phyloP scores from a whole-genome alignment of 495 filamentous ascomycete genomes.

The Rhypophila decipiens region DNA sequence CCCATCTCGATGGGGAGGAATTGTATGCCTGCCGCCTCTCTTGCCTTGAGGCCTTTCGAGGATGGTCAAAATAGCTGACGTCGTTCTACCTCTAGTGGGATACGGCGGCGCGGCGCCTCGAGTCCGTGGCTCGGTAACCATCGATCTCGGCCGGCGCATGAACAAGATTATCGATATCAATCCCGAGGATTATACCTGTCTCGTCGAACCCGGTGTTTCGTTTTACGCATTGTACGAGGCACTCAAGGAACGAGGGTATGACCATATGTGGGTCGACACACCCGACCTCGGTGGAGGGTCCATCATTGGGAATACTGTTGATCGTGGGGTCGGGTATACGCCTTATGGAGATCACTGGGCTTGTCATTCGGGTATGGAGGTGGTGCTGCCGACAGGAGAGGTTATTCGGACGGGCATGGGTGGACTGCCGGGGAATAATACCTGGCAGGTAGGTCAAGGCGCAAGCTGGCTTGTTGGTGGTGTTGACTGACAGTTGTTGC shows the following conservation, averaged over 20 bases:
- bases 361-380: constrained; percentile 50
- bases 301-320: constrained; percentile 42
- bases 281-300: constrained; percentile 52
- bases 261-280: constrained; percentile 42
- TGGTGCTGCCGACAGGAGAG: constrained; percentile 50
- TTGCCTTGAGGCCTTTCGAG: not conserved
- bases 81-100: constrained; percentile 25
- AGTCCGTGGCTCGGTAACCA: constrained; percentile 45
- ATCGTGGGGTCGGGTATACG: constrained; percentile 55
- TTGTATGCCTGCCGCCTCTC: not conserved
- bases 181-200: constrained; percentile 41
- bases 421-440: constrained; percentile 40
- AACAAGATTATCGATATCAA: constrained; percentile 49
- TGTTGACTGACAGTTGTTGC: no score
- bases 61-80: not conserved
- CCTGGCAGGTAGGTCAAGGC: constrained; percentile 45
- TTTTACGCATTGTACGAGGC: constrained; percentile 49
- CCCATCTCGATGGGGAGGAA: constrained; percentile 51
- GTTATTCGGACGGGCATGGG: constrained; percentile 55
- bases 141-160: constrained; percentile 53
- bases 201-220: constrained; percentile 56
- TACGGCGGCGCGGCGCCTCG: constrained; percentile 54
- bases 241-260: constrained; percentile 33
- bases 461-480: no score
- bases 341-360: constrained; percentile 46